Evolutionary conservation across 2,329 filamentous ascomycete species (phyloP), one percentile per base, ranked within the genome.

Genomic region (Emmonsia crescens): DNA sequence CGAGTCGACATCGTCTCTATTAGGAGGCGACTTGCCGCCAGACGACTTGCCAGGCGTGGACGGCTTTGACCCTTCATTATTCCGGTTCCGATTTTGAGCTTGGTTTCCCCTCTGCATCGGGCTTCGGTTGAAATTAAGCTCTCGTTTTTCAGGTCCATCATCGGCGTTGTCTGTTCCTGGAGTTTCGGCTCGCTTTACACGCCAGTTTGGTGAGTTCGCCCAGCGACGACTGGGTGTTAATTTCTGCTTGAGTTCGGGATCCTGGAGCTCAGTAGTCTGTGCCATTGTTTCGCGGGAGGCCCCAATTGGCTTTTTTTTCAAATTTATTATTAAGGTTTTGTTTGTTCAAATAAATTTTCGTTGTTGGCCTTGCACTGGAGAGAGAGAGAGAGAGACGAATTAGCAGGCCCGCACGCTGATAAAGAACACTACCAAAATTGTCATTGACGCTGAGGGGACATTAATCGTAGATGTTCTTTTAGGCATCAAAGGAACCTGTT

Each of bases 11-110:
- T 57, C 36, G 24, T 60, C 36, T 36, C 65, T 69, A 66, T 68
- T 69, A 64, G 74, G 73, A n/a, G n/a, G n/a, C n/a, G n/a, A n/a
- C n/a, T n/a, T n/a, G n/a, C n/a, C n/a, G n/a, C n/a, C n/a, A 49
- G 72, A 66, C 19, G 69, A 63, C 51, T 71, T 67, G 59, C 72
- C 69, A 61, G 70, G 48, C 24, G 48, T 60, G 24, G 58, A 60
- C 31, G 31, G 58, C 29, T 60, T 54, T 54, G 58, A 52, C 8
- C 42, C 36, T 24, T 52, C 31, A 21, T 29, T 54, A 31, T 42
- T 54, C 42, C 58, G 27, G 31, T 8, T 46, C 16, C 58, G 36
- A 24, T 9, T 31, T 29, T 36, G 29, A 21, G 48, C 29, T 12
- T 59, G 42, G 55, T 27, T 42, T 27, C 55, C 36, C 27, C 55